Conservation (phyloP, 1,284 basidiomycete genomes). For the Xanthoconium separans region DNA sequence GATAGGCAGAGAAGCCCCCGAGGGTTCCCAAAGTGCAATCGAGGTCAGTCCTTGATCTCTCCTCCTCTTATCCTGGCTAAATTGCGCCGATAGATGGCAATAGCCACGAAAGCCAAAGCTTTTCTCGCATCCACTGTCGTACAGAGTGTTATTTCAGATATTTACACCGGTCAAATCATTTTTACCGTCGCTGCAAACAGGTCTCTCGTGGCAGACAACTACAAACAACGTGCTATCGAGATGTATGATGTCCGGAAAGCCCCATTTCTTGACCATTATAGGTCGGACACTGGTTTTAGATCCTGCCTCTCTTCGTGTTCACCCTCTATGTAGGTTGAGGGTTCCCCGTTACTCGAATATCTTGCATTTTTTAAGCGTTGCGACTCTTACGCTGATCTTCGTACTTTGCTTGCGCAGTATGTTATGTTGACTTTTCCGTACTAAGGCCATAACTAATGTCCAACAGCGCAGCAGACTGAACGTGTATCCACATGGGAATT, state of each 20-base stretch:
- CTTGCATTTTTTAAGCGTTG: conserved; percentile 78
- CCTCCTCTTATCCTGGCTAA: background rate
- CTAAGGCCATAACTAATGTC: conserved; percentile 2
- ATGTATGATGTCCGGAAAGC: conserved; percentile 72
- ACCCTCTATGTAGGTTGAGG: conserved; percentile 51
- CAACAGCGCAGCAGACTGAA: conserved; percentile 54
- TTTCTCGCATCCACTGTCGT: conserved; percentile 79
- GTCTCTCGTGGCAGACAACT: conserved; percentile 82
- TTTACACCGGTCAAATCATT: conserved; percentile 72
- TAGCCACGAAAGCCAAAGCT: conserved; percentile 75
- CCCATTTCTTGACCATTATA: conserved; percentile 83
- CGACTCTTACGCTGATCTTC: conserved; percentile 66
- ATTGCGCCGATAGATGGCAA: conserved; percentile 66
- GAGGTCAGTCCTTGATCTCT: conserved; percentile 53
- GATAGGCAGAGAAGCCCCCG: conserved; percentile 54
- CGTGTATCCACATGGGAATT: conserved; percentile 61
- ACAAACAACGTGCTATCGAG: conserved; percentile 74
- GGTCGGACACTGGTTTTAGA: conserved; percentile 37
- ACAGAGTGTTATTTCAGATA: conserved; percentile 81
- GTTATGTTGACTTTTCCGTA: conserved; percentile 34
- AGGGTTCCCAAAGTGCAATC: conserved; percentile 68
- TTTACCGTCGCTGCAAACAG: conserved; percentile 65
- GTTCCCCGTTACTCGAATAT: conserved; percentile 81
- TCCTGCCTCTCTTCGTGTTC: conserved; percentile 1
- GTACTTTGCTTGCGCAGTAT: conserved; percentile 71